A percentile compares a stretch with the other conserved stretches of the same genome.
These are phyloP conservation scores for Phytophthora kernoviae DNA, from an alignment of 352 stramenopile genomes.

Conservation along the genomic window DNA sequence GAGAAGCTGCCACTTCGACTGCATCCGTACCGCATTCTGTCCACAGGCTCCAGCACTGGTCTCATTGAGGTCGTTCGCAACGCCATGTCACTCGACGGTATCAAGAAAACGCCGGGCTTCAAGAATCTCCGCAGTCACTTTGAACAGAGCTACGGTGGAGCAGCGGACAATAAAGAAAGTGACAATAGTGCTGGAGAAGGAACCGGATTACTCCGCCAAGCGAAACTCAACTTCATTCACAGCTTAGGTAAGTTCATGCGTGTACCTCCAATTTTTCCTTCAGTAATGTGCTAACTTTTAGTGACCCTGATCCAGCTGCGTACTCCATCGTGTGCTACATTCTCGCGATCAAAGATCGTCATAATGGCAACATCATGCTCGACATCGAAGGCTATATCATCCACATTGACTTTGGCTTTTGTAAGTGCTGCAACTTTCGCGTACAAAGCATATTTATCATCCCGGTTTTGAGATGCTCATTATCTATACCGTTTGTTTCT, in stretches of 20 bases:
- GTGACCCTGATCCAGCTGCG: constrained; percentile 79
- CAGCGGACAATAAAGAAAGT: constrained; percentile 47
- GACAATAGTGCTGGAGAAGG: constrained; percentile 35
- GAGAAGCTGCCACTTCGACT: constrained; percentile 92
- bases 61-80: constrained; percentile 97
- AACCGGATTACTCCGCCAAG: constrained; percentile 54
- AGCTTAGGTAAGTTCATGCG: constrained; percentile 71
- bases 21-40: constrained; percentile 96
- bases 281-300: constrained; percentile 11
- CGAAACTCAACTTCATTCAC: constrained; percentile 83
- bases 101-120: constrained; percentile 92
- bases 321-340: constrained; percentile 99
- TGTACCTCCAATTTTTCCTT: background rate
- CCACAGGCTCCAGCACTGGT: constrained; percentile 93
- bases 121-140: constrained; percentile 93
- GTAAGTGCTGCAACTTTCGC: constrained; percentile 32
- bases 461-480: no score
- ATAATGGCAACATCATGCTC: constrained; percentile 99
- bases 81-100: constrained; percentile 95
- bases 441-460: no score
- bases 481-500: background rate
- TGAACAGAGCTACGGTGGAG: constrained; percentile 89
- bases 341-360: constrained; percentile 97
- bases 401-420: constrained; percentile 99
- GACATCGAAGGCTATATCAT: constrained; percentile 96